These are phyloP conservation scores for Monascus ruber DNA, from an alignment of 2,329 filamentous ascomycete species.

Conservation along the genomic window DNA sequence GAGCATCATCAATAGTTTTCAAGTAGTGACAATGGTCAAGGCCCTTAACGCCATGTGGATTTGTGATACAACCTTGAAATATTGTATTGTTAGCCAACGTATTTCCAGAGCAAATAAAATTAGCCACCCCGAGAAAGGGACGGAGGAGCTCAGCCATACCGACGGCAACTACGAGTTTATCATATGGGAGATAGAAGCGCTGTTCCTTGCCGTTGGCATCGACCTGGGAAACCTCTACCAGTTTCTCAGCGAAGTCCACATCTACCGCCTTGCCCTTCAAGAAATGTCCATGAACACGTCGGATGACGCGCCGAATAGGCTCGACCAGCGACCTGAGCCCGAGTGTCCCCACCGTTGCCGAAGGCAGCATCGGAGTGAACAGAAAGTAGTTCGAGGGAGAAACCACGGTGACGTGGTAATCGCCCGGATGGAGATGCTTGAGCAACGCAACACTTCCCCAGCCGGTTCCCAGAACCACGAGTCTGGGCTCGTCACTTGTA, in stretches of 20 bases:
- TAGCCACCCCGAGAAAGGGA: not conserved
- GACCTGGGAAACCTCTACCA: constrained; percentile 72
- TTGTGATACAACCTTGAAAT: constrained; percentile 62
- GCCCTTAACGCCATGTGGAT: constrained; percentile 90
- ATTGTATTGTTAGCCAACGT: constrained; percentile 4
- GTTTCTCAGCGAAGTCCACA: constrained; percentile 80
- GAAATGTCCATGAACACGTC: constrained; percentile 73
- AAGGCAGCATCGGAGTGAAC: constrained; percentile 96
- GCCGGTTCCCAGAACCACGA: constrained; percentile 86
- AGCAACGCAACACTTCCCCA: constrained; percentile 90
- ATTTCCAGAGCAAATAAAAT: not conserved
- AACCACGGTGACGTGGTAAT: constrained; percentile 92
- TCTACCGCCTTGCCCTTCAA: constrained; percentile 77
- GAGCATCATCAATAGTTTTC: constrained; percentile 88
- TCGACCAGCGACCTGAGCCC: constrained; percentile 86
- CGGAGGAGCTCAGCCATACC: constrained; percentile 33
- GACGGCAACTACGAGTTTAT: constrained; percentile 87
- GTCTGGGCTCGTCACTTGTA: constrained; percentile 76
- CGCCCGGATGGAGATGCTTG: constrained; percentile 78
- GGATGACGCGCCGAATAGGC: constrained; percentile 75
- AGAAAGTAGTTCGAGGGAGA: constrained; percentile 94
- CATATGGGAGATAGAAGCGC: constrained; percentile 89
- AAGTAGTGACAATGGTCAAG: constrained; percentile 89
- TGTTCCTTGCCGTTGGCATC: constrained; percentile 61
- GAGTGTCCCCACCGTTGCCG: constrained; percentile 88